phyloP scores from a whole-genome alignment of 2,329 filamentous ascomycete genomes.

The Fusarium luffae region DNA sequence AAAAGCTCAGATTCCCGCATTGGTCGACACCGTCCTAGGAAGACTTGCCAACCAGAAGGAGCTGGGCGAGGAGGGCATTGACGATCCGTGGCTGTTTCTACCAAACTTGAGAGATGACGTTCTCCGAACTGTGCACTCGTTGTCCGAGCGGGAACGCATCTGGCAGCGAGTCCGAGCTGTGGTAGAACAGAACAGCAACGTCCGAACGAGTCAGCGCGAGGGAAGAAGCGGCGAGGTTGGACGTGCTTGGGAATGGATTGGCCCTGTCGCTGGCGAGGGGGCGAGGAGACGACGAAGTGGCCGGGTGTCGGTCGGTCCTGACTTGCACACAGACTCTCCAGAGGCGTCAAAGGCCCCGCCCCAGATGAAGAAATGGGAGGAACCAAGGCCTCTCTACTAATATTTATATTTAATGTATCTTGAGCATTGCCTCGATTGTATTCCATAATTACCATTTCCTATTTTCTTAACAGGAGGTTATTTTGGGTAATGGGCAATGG shows the following conservation, averaged over 20 bases:
- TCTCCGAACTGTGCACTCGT: conserved; percentile 81
- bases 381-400: conserved; percentile 57
- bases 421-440: neutral
- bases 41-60: conserved; percentile 86
- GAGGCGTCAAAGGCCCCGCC: conserved; percentile 38
- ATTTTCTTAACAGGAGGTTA: conserved; percentile 14
- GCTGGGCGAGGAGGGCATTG: conserved; percentile 73
- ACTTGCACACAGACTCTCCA: conserved; percentile 51
- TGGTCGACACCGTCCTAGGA: conserved; percentile 87
- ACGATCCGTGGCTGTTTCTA: conserved; percentile 85
- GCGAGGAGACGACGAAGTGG: conserved; percentile 62
- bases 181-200: conserved; percentile 94
- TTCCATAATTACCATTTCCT: conserved; percentile 31
- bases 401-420: conserved; percentile 10
- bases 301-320: conserved; percentile 60
- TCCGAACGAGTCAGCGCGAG: conserved; percentile 79
- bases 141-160: conserved; percentile 79
- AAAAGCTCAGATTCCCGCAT: conserved; percentile 78
- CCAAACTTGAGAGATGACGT: conserved; percentile 93
- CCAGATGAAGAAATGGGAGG: conserved; percentile 55
- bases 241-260: conserved; percentile 77
- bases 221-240: conserved; percentile 72
- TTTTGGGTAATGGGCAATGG: conserved; percentile 12
- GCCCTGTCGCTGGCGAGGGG: conserved; percentile 61
- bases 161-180: conserved; percentile 87